phyloP scores from a whole-genome alignment of 129 eudicot species.

The Flaveria robusta region DNA sequence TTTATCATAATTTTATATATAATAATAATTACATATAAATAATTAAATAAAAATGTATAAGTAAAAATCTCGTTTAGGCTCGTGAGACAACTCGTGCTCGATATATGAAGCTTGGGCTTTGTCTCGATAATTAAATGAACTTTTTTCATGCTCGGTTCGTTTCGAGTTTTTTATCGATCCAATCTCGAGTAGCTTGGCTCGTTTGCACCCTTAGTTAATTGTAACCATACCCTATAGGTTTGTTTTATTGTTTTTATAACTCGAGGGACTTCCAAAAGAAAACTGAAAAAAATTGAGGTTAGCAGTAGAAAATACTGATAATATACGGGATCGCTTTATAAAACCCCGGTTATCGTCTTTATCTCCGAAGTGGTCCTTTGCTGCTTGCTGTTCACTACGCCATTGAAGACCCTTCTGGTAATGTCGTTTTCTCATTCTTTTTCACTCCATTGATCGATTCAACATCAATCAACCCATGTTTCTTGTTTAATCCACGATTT shows the following conservation, averaged over 20 bases:
- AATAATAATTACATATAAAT: no score
- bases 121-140: no score
- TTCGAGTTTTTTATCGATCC: no score
- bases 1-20: no score
- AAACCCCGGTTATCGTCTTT: constrained; percentile 24
- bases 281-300: background rate
- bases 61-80: no score
- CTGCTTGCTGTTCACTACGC: constrained; percentile 30
- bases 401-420: constrained; percentile 31
- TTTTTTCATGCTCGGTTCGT: no score
- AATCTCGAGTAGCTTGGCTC: no score
- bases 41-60: no score
- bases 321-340: constrained; percentile 4
- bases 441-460: background rate
- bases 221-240: no score
- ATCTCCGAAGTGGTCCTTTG: constrained; percentile 21
- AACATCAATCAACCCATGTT: background rate
- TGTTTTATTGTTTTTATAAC: background rate
- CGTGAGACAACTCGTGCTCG: no score
- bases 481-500: background rate
- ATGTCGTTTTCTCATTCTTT: background rate
- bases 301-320: constrained; percentile 3
- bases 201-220: no score
- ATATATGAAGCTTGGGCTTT: no score
- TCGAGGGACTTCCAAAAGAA: background rate